Evolutionary conservation across 192 early-diverging fungal species (phyloP).

Genomic region (Coemansia pectinata): DNA sequence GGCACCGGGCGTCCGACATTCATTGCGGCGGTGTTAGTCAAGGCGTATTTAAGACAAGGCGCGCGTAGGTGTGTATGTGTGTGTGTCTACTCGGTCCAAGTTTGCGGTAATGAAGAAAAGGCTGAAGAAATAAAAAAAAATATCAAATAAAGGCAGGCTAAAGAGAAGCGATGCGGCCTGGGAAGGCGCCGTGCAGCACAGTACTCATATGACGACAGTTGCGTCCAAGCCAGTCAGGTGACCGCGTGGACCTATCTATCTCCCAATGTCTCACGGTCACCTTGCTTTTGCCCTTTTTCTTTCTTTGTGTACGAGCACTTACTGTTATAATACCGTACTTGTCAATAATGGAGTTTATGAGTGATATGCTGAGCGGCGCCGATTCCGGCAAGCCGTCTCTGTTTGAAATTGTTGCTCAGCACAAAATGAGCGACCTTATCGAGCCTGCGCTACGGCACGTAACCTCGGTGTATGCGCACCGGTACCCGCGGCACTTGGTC

Average conservation of each 20-base stretch:
- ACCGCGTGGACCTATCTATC: background rate
- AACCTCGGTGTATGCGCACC: constrained; percentile 83
- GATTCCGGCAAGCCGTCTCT: constrained; percentile 80
- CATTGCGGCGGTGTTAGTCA: constrained; percentile 12
- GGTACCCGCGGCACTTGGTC: constrained; percentile 81
- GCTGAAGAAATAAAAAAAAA: background rate
- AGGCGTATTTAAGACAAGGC: background rate
- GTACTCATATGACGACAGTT: background rate
- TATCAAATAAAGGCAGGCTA: background rate
- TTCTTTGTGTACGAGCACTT: background rate
- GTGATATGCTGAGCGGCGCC: constrained; percentile 69
- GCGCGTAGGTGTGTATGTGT: background rate
- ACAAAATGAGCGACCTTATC: constrained; percentile 78
- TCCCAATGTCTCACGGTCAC: background rate
- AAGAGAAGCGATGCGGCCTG: background rate
- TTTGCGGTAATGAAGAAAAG: background rate
- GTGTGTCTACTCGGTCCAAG: no score
- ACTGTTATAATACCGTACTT: background rate
- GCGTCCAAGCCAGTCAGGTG: background rate
- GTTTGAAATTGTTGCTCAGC: constrained; percentile 88
- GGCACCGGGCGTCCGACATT: constrained; percentile 49
- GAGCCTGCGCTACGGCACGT: constrained; percentile 84
- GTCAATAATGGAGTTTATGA: constrained; percentile 82
- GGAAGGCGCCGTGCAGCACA: background rate
- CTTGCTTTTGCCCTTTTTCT: background rate